phyloP scores from a whole-genome alignment of 2,329 filamentous ascomycete genomes.

The Xylaria arbuscula region DNA sequence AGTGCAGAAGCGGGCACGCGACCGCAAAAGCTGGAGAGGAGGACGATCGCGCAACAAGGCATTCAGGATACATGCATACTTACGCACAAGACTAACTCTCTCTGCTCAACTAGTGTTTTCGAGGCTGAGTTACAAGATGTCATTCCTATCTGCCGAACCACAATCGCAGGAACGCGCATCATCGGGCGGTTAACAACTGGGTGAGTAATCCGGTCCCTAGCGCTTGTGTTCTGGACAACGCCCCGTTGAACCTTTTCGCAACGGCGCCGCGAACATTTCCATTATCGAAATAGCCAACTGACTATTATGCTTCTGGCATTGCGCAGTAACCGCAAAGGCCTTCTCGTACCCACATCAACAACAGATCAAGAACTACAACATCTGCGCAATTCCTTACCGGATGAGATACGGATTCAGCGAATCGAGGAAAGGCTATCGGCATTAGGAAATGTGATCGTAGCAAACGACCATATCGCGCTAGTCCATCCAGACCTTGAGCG shows the following conservation, averaged over 20 bases:
- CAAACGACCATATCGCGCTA: slow-evolving; percentile 96
- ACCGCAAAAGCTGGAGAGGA: slow-evolving; percentile 1
- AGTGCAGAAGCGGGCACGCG: slow-evolving; percentile 9
- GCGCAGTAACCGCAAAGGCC: slow-evolving; percentile 88
- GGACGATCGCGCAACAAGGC: neutral
- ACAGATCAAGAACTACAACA: slow-evolving; percentile 99
- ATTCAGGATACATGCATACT: slow-evolving; percentile 1
- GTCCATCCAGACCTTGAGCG: slow-evolving; percentile 96
- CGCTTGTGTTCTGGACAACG: neutral
- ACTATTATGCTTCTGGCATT: slow-evolving; percentile 15
- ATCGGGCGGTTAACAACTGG: slow-evolving; percentile 94
- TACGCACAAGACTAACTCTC: slow-evolving; percentile 30
- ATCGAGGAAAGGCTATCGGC: slow-evolving; percentile 98
- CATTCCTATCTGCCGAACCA: slow-evolving; percentile 95
- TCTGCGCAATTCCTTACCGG: slow-evolving; percentile 92
- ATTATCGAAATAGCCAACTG: slow-evolving; percentile 13
- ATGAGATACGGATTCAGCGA: slow-evolving; percentile 91
- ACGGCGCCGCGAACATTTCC: neutral
- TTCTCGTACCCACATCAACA: slow-evolving; percentile 94
- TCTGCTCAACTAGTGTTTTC: slow-evolving; percentile 74
- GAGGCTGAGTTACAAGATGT: slow-evolving; percentile 97
- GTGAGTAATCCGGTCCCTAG: slow-evolving; percentile 58
- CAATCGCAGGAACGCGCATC: slow-evolving; percentile 95
- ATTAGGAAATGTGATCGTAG: slow-evolving; percentile 95
- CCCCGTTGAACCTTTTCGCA: slow-evolving; percentile 5